Evolutionary conservation across 2,329 filamentous ascomycete genomes (phyloP).

Genomic region (Paradendryphiella salina): DNA sequence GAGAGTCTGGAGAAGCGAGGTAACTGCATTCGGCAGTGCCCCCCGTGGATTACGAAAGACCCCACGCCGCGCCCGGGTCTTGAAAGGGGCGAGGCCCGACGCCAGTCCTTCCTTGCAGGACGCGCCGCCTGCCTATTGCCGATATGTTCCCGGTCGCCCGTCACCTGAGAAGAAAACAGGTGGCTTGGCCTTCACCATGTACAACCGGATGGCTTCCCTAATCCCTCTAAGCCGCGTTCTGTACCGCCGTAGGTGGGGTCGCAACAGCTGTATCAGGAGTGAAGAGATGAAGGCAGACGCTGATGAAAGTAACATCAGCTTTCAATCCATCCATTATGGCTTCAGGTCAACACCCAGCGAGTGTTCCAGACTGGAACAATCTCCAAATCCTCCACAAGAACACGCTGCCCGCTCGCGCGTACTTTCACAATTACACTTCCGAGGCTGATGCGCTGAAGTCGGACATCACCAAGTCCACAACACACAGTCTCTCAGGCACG

Average conservation of each 20-base stretch:
- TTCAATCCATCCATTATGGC: constrained; percentile 20
- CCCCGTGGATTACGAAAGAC: constrained; percentile 10
- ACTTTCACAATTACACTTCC: constrained; percentile 59
- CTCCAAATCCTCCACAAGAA: constrained; percentile 63
- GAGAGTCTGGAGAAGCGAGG: constrained; percentile 20
- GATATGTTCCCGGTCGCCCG: constrained; percentile 1
- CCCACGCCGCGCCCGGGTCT: constrained; percentile 11
- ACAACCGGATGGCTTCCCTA: constrained; percentile 28
- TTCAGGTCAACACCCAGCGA: constrained; percentile 27
- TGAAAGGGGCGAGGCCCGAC: too few species aligned
- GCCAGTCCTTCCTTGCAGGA: constrained; percentile 9
- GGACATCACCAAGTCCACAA: constrained; percentile 40
- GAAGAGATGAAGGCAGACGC: neutral
- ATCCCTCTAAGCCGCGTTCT: constrained; percentile 16
- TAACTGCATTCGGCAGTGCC: constrained; percentile 13
- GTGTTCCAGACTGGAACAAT: constrained; percentile 64
- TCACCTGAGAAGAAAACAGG: constrained; percentile 15
- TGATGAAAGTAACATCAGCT: constrained; percentile 1
- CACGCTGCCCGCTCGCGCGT: constrained; percentile 60
- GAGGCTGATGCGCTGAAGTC: constrained; percentile 55
- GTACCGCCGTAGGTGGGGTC: constrained; percentile 7
- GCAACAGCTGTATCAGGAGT: constrained; percentile 4
- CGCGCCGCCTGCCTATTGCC: constrained; percentile 6
- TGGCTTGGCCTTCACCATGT: constrained; percentile 15
- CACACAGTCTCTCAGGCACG: constrained; percentile 40